A percentile compares a stretch with the other conserved stretches of the same genome.
phyloP scores from a whole-genome alignment of 768 basidiomycete genomes.

The Xerocomellus intermedius region DNA sequence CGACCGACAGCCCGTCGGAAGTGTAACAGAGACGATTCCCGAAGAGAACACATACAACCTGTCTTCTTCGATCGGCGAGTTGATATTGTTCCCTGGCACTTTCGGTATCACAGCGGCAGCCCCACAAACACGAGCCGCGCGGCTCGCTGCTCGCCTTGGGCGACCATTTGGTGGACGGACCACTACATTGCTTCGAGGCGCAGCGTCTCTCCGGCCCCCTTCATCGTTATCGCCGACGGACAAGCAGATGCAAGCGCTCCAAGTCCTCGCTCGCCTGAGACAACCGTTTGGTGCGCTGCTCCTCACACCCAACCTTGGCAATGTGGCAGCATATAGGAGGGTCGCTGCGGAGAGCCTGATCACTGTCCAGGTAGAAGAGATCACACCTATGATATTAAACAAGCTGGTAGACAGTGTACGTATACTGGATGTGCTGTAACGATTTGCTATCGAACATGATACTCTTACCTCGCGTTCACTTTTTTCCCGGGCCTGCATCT shows the following conservation, averaged over 20 bases:
- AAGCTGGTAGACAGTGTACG: neutral
- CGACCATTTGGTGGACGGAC: neutral
- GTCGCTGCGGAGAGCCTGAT: neutral
- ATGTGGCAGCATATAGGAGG: neutral
- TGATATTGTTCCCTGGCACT: neutral
- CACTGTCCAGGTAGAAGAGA: neutral
- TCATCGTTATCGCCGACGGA: neutral
- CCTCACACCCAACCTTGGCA: neutral
- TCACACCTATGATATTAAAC: neutral
- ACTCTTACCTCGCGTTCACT: too few relatives aligned
- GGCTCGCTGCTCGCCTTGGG: neutral
- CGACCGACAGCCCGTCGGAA: too few relatives aligned
- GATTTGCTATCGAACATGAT: too few relatives aligned
- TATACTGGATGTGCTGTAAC: neutral
- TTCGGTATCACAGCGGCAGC: too few relatives aligned
- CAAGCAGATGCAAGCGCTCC: neutral
- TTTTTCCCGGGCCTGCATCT: too few relatives aligned
- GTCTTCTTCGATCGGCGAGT: neutral
- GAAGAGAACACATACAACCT: neutral
- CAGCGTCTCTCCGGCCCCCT: neutral
- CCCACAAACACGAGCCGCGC: neutral
- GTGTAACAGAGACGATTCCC: neutral
- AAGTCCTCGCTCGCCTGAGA: too few relatives aligned
- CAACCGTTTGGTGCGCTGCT: neutral
- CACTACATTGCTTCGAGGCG: neutral